Percentiles rank a stretch among this genome's conserved stretches.
phyloP scores from a whole-genome alignment of 139 green algal genomes.

The Trebouxia sp. region DNA sequence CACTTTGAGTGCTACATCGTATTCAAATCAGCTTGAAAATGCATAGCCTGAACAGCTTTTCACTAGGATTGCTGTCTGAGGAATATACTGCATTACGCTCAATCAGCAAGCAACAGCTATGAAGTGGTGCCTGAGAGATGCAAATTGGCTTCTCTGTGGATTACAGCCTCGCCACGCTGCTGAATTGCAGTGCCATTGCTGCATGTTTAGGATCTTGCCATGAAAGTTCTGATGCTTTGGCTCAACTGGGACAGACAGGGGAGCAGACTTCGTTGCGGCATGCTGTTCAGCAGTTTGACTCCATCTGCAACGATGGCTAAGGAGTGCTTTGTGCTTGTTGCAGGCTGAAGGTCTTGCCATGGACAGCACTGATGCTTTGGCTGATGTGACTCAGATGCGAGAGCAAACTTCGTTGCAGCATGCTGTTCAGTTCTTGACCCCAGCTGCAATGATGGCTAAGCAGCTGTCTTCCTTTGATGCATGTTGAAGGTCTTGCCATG shows the following conservation, averaged over 20 bases:
- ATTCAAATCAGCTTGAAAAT: no score
- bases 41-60: no score
- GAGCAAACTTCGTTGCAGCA: conserved; percentile 84
- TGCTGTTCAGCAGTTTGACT: conserved; percentile 90
- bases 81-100: no score
- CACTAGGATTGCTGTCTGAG: no score
- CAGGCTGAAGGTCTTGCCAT: conserved; percentile 91
- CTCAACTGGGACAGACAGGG: conserved; percentile 82
- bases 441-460: conserved; percentile 49
- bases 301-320: conserved; percentile 52
- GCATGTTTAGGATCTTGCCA: conserved; percentile 88
- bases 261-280: conserved; percentile 83
- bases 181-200: background rate
- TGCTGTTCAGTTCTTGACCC: conserved; percentile 89
- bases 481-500: no score
- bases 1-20: no score
- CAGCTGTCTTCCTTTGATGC: background rate
- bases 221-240: conserved; percentile 81
- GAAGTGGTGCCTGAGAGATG: no score
- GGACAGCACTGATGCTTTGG: conserved; percentile 84
- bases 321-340: background rate
- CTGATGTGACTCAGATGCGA: conserved; percentile 83
- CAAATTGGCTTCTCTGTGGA: no score
- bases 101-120: no score
- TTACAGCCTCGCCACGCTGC: no score